Conservation (phyloP, 305 asterid genomes). For the Rubia peregrina region DNA sequence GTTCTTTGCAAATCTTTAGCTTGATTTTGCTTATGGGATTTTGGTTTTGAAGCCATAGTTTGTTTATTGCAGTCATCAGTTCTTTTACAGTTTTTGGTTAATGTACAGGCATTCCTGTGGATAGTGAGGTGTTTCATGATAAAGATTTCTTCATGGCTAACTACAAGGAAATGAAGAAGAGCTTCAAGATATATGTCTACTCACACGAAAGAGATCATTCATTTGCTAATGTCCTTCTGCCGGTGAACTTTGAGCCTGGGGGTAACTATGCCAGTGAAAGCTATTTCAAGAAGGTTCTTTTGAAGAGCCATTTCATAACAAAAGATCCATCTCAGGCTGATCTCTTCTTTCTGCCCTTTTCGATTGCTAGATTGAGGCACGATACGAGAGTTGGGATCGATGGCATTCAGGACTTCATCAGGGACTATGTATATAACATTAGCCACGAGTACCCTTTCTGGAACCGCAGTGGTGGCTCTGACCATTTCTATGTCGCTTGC, state of each 20-base stretch:
- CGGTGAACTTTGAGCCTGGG: constrained; percentile 34
- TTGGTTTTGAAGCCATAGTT: neutral
- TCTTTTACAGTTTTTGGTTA: neutral
- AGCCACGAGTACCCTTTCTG: constrained; percentile 56
- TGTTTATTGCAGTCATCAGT: neutral
- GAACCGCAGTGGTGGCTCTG: constrained; percentile 83
- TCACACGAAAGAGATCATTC: constrained; percentile 54
- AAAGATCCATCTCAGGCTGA: constrained; percentile 58
- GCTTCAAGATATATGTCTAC: constrained; percentile 54
- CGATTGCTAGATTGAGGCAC: constrained; percentile 62
- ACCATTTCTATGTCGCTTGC: constrained; percentile 83
- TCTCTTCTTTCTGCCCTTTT: constrained; percentile 81
- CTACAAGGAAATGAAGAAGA: constrained; percentile 59
- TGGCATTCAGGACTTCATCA: constrained; percentile 55
- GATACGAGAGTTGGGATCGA: constrained; percentile 64
- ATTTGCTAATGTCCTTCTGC: constrained; percentile 63
- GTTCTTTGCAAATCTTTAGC: neutral
- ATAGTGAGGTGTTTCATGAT: constrained; percentile 41
- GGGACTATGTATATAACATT: constrained; percentile 35
- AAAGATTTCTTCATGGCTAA: constrained; percentile 36
- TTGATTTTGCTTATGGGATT: neutral
- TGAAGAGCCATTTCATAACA: constrained; percentile 64
- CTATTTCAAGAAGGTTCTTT: constrained; percentile 72
- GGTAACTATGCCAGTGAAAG: constrained; percentile 97
- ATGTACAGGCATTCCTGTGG: constrained; percentile 21